Evolutionary conservation across 805 yeast species (phyloP).

Genomic region (Scheffersomyces ergatensis): DNA sequence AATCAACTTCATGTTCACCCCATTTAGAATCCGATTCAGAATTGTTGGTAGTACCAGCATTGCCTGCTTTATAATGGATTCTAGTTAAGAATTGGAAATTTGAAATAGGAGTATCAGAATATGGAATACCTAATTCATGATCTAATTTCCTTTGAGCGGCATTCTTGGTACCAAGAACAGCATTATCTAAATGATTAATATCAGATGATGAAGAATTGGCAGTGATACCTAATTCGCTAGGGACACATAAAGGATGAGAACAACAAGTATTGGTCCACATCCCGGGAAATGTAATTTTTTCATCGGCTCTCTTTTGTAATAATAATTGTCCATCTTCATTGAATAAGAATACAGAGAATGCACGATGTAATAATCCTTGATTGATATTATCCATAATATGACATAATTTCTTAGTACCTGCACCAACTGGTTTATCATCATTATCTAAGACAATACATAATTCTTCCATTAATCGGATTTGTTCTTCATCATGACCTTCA

Average conservation of each 20-base stretch:
- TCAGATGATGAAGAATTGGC: constrained; percentile 10
- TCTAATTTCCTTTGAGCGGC: constrained; percentile 92
- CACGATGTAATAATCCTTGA: constrained; percentile 86
- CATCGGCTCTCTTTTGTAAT: constrained; percentile 93
- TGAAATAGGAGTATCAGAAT: constrained; percentile 57
- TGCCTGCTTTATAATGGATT: constrained; percentile 87
- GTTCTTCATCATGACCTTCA: constrained; percentile 89
- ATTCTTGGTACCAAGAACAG: constrained; percentile 72
- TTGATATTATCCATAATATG: constrained; percentile 86
- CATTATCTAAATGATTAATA: constrained; percentile 45
- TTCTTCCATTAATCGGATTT: constrained; percentile 93
- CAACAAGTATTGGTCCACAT: constrained; percentile 99
- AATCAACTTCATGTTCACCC: constrained; percentile 99
- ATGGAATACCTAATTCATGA: constrained; percentile 87
- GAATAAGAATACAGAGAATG: constrained; percentile 93
- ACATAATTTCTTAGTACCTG: constrained; percentile 89
- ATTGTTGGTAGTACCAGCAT: constrained; percentile 49
- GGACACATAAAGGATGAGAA: constrained; percentile 90
- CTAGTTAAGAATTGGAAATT: constrained; percentile 83
- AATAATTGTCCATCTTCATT: constrained; percentile 72
- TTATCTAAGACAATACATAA: constrained; percentile 91
- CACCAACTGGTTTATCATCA: constrained; percentile 84
- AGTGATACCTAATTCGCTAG: constrained; percentile 67
- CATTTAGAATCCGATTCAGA: constrained; percentile 59
- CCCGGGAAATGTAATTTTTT: constrained; percentile 92